Evolutionary conservation across 352 stramenopile species (phyloP), one percentile per base, ranked within the genome.

Genomic region (Phytophthora citrophthora): DNA sequence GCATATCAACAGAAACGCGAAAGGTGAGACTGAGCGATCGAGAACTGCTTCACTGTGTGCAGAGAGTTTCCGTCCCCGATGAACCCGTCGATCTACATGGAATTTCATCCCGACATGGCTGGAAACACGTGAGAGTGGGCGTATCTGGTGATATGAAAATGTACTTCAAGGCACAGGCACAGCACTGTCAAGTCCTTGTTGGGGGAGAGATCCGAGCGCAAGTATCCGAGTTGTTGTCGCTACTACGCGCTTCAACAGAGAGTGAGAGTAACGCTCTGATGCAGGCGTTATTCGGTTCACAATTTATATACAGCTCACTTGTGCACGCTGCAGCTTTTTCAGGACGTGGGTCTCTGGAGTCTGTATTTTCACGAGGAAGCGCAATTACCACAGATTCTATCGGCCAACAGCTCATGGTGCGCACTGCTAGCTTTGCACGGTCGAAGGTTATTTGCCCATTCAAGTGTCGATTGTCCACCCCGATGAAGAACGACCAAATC

Each of bases 271-370:
- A 77, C 16, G 41, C 60, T 13, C 41, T 74, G 5, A 40, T 71
- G 20, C 52, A 40, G 16, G 61, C 55, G 3, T 13, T 64, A 2
- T 72, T 54, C 23, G 48, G 56, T 13, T 59, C 61, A 23, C 51
- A 45, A 2, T 68, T 66, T 20, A 77, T 77, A 49, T 77, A 77
- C 56, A 72, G 70, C 32, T 77, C 70, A 15, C 45, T 77, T 4
- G 31, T 74, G 26, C 70, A 74, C 41, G 31, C 54, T 16, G 43
- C 64, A 16, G n/a, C 44, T 5, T 46, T 16, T 23, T 52, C 52
- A 15, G 57, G 61, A 11, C 29, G 40, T 18, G 52, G 57, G 7
- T 56, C 46, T 10, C 9, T 72, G 36, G 11, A 45, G 31, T 52
- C 54, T 13, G 47, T 43, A 38, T 10, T 31, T 16, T 53, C 46